Base-by-base conservation (phyloP, 2,329 filamentous ascomycete species). In the Rutstroemia sp. region DNA sequence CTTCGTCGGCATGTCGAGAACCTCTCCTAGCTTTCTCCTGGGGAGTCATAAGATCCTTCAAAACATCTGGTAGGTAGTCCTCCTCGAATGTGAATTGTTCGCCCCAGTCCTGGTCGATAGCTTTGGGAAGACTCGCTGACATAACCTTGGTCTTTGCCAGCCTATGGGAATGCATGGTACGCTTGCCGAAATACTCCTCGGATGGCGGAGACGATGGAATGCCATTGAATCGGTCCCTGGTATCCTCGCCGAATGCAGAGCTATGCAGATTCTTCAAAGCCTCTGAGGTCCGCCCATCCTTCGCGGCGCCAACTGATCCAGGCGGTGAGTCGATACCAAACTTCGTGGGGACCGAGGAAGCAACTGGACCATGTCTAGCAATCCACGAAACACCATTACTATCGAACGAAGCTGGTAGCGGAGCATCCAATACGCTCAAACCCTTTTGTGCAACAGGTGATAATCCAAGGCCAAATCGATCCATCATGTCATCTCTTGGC, bases 371-470 rank as follows among this genome's bases (percentile, higher is more conserved):
- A 69, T 92, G 91, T 58, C 90, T 84, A 17, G 92, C 92, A 60
- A 90, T 91, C 70, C 92, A 89, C 10, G 92, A 96, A 53, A 96
- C 89, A 50, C 92, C 92, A 67, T 96, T 94, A 65, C 91, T 95
- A 72, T 97, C 94, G 70, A 97, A 96, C 0, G 92, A 97, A 8
- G 92, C 89, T 1, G 94, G 94, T 8, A 97, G 80, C 16, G 90
- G 91, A 2, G 91, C 94, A 73, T 97, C 92, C 60, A 96, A 80
- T 14, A 95, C 89, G n/a, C 89, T 94, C n/a, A 96, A 71, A 2
- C 80, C 82, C 64, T 83, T 86, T 53, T 83, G 82, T 64, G 83
- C 82, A 50, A 80, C 80, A 0, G 92, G 90, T 14, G 92, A 95
- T 52, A 94, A 80, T 23, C 88, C 88, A 41, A 92, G 78, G n/a